phyloP scores from a whole-genome alignment of 768 basidiomycete genomes.

The Sistotremastrum suecicum region DNA sequence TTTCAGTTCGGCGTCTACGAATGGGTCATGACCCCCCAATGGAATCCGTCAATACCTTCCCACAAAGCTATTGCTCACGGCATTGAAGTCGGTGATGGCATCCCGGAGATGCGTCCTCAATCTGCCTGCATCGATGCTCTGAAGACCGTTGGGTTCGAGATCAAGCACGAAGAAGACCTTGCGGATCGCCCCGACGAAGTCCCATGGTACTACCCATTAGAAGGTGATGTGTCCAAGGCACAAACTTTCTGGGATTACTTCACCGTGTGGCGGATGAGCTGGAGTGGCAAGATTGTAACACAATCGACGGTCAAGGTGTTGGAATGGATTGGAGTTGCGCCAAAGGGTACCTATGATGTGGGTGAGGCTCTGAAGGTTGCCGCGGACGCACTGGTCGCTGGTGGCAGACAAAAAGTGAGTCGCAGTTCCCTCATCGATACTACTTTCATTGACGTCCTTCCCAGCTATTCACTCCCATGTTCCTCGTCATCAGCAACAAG shows the following conservation, averaged over 20 bases:
- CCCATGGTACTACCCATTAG: slow-evolving; percentile 37
- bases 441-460: background rate
- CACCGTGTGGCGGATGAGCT: slow-evolving; percentile 17
- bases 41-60: slow-evolving; percentile 27
- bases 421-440: no score
- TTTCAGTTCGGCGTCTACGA: slow-evolving; percentile 33
- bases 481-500: slow-evolving; percentile 33
- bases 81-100: slow-evolving; percentile 35
- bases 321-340: slow-evolving; percentile 30
- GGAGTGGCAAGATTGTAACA: slow-evolving; percentile 26
- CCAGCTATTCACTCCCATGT: slow-evolving; percentile 84
- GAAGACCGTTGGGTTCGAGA: slow-evolving; percentile 29
- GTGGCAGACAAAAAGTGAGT: slow-evolving; percentile 24
- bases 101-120: slow-evolving; percentile 33
- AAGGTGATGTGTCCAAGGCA: slow-evolving; percentile 30
- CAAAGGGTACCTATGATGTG: slow-evolving; percentile 32
- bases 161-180: slow-evolving; percentile 32
- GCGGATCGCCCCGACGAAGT: slow-evolving; percentile 22
- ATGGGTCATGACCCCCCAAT: slow-evolving; percentile 38
- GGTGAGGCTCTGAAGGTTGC: slow-evolving; percentile 30
- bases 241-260: slow-evolving; percentile 27
- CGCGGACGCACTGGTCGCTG: slow-evolving; percentile 25
- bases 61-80: slow-evolving; percentile 34
- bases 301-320: slow-evolving; percentile 26
- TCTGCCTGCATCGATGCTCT: slow-evolving; percentile 25